Evolutionary conservation across 1,284 basidiomycete species (phyloP).

Genomic region (Lentinus polychrous): DNA sequence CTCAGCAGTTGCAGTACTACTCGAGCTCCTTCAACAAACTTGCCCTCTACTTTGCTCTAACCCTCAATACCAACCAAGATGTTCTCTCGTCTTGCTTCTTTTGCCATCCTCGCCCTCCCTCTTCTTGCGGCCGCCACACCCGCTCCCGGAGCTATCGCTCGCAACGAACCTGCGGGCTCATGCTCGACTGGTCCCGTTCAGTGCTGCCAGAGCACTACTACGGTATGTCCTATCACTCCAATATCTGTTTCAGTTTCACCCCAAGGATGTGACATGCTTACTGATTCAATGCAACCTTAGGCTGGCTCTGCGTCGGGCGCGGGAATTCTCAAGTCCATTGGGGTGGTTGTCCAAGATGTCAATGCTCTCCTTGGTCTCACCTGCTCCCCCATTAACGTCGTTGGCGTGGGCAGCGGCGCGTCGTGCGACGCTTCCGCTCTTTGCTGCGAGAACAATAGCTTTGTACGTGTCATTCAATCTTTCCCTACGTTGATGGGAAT

Average conservation of each 20-base stretch:
- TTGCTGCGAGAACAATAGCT: conserved; percentile 33
- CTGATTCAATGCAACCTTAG: too few species aligned
- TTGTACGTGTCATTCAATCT: conserved; percentile 22
- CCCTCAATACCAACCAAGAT: background rate
- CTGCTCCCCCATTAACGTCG: conserved; percentile 19
- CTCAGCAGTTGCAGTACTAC: too few species aligned
- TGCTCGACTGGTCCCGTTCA: conserved; percentile 11
- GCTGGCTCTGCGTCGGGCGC: too few species aligned
- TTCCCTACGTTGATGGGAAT: background rate
- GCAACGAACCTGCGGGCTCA: background rate
- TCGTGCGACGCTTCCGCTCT: conserved; percentile 28
- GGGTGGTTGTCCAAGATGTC: background rate
- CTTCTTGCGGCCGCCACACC: conserved; percentile 4
- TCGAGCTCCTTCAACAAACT: too few species aligned
- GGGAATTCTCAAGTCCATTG: background rate
- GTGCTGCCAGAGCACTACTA: conserved; percentile 7
- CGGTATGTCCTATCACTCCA: conserved; percentile 1
- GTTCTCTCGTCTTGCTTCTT: background rate
- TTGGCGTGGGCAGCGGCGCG: conserved; percentile 14
- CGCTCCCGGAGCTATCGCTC: background rate
- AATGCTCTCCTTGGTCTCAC: conserved; percentile 12
- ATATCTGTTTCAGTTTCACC: background rate
- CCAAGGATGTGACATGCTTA: too few species aligned
- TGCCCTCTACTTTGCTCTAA: too few species aligned
- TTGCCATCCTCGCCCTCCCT: background rate